phyloP scores from a whole-genome alignment of 208 protist genomes.

The Trypanosoma vivax region DNA sequence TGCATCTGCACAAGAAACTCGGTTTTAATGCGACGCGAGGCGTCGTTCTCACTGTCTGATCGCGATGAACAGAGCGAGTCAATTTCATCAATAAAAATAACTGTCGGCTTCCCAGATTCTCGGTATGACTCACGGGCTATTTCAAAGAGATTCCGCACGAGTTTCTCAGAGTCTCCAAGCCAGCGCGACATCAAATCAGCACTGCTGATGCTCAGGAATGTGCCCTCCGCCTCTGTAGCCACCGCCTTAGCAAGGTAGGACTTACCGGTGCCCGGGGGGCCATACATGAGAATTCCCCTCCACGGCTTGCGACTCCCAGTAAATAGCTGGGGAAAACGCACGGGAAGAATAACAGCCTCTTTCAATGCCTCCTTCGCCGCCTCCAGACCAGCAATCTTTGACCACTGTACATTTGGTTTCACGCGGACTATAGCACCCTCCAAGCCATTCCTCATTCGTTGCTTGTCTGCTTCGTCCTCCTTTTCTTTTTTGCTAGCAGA shows the following conservation, averaged over 20 bases:
- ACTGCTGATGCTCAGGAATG: slow-evolving; percentile 91
- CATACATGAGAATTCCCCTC: slow-evolving; percentile 91
- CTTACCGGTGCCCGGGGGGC: slow-evolving; percentile 91
- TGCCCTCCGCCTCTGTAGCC: slow-evolving; percentile 81
- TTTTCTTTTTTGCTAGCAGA: slow-evolving; percentile 70
- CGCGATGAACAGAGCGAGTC: slow-evolving; percentile 88
- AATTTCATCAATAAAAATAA: slow-evolving; percentile 95
- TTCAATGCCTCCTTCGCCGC: slow-evolving; percentile 88
- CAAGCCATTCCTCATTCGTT: slow-evolving; percentile 82
- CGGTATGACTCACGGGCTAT: slow-evolving; percentile 81
- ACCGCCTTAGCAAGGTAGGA: slow-evolving; percentile 91
- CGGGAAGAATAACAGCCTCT: slow-evolving; percentile 89
- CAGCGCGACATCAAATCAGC: slow-evolving; percentile 88
- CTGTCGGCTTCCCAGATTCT: slow-evolving; percentile 71
- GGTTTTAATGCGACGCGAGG: slow-evolving; percentile 97
- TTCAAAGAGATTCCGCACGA: slow-evolving; percentile 91
- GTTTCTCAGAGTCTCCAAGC: slow-evolving; percentile 91
- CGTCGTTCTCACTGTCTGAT: slow-evolving; percentile 86
- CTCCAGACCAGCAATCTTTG: slow-evolving; percentile 87
- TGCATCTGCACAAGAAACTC: slow-evolving; percentile 99
- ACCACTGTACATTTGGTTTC: slow-evolving; percentile 85
- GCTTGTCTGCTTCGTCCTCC: slow-evolving; percentile 89
- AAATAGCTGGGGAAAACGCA: slow-evolving; percentile 91
- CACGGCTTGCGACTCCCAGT: slow-evolving; percentile 88
- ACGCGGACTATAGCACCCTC: slow-evolving; percentile 64